Base-by-base conservation (phyloP, 352 stramenopile genomes). In the Globisporangium iwayamae region DNA sequence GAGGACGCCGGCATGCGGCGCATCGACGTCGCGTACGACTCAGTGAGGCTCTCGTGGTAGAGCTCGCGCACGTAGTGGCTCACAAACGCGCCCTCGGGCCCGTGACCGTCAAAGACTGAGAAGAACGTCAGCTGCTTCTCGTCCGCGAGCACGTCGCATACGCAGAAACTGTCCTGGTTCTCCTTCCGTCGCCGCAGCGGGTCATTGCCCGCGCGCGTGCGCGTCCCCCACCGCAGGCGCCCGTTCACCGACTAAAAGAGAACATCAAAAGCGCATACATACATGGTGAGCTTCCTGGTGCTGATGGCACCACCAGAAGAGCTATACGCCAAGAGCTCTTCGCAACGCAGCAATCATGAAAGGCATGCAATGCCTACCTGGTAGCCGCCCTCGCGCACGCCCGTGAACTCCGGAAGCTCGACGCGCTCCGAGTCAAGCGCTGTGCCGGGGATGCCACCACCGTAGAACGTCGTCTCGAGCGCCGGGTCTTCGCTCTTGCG, bases 61-160 rank as follows among this genome's bases (percentile, higher is more conserved):
- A 81, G 62, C 18, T 91, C 85, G 3, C 85, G 74, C 30, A 91
- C 74, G 51, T 80, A 88, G 59, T 92, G 81, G 51, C 81, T 92
- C 46, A 91, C 80, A 53, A 81, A 87, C 10, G 83, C 85, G n/a
- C 85, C 85, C 60, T 91, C 71, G 1, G 83, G 73, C 8, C 83
- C 85, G 63, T 92, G 85, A 45, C 85, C 85, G 71, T 94, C 85
- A 51, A 92, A 85, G 45, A 94, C 83, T 0, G 76, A 81, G 66
- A 94, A 88, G 50, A 92, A 85, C 51, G 78, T 88, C 16, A 74
- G 55, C 52, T 68, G 64, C 6, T 55, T n/a, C 45, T 89, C 80
- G 4, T 81, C 68, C 3, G 64, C 75, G 36, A 92, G 51, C 11
- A 53, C 62, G 52, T 92, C 83, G 55, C 69, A 75, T 18, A 94